Percentiles rank a stretch among this genome's conserved stretches.
Evolutionary conservation across 495 filamentous ascomycete genomes (phyloP).

Genomic region (Hypoxylon trugodes): DNA sequence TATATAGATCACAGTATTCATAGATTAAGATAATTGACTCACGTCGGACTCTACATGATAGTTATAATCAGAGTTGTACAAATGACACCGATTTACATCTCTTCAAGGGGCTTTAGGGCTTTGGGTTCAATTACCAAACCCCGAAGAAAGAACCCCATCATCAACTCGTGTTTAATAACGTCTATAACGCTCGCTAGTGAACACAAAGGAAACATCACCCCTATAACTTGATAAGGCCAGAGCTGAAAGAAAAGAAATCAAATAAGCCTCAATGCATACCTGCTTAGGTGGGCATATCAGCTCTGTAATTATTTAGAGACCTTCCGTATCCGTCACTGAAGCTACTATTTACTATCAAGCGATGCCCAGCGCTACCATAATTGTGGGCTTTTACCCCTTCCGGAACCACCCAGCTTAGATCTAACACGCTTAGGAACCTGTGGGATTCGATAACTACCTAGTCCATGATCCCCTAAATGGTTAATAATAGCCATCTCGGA

Average conservation of each 20-base stretch:
- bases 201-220: neutral
- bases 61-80: no score
- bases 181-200: neutral
- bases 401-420: slow-evolving; percentile 24
- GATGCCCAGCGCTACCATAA: slow-evolving; percentile 3
- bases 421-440: slow-evolving; percentile 24
- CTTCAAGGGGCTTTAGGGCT: neutral
- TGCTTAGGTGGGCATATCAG: neutral
- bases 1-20: no score
- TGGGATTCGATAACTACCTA: slow-evolving; percentile 12
- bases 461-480: neutral
- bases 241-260: neutral
- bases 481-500: slow-evolving; percentile 23
- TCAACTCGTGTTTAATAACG: neutral
- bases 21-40: no score
- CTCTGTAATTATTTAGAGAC: neutral
- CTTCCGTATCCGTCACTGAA: neutral
- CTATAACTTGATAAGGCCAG: neutral
- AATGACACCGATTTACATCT: no score
- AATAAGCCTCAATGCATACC: neutral
- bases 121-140: no score
- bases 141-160: neutral
- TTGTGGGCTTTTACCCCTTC: slow-evolving; percentile 26
- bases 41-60: no score
- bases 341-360: slow-evolving; percentile 2